Conservation (phyloP, 305 asterid species). For the Ajuga reptans region DNA sequence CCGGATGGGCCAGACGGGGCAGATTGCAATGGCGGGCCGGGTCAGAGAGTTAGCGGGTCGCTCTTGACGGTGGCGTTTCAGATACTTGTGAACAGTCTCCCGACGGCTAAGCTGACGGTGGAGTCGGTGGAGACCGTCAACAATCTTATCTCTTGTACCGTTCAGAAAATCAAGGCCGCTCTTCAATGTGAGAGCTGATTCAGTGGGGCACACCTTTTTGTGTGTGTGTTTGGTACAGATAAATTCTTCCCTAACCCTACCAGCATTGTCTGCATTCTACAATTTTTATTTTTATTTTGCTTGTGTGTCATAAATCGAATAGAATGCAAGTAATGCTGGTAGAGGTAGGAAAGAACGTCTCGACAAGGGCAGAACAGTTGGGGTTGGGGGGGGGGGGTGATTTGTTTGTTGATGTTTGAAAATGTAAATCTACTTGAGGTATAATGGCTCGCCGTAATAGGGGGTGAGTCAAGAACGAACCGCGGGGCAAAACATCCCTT, state of each 20-base stretch:
- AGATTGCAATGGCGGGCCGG: constrained; percentile 31
- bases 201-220: not conserved
- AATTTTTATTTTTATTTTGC: too few species aligned
- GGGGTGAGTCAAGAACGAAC: constrained; percentile 99
- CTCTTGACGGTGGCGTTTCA: constrained; percentile 86
- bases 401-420: not conserved
- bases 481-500: constrained; percentile 38
- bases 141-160: constrained; percentile 84
- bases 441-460: constrained; percentile 13
- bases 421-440: constrained; percentile 21
- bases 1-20: constrained; percentile 60
- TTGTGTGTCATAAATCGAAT: too few species aligned
- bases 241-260: too few species aligned
- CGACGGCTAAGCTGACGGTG: constrained; percentile 79
- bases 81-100: constrained; percentile 72
- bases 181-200: constrained; percentile 59
- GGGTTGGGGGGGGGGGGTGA: not conserved
- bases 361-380: too few species aligned
- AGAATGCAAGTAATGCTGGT: too few species aligned
- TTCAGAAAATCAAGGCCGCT: constrained; percentile 82
- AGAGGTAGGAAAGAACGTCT: too few species aligned
- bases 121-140: constrained; percentile 93
- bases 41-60: constrained; percentile 52
- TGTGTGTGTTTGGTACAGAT: not conserved
- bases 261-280: too few species aligned